Conservation (phyloP, 2,329 filamentous ascomycete genomes). For the Rhexocercosporidium sp. region DNA sequence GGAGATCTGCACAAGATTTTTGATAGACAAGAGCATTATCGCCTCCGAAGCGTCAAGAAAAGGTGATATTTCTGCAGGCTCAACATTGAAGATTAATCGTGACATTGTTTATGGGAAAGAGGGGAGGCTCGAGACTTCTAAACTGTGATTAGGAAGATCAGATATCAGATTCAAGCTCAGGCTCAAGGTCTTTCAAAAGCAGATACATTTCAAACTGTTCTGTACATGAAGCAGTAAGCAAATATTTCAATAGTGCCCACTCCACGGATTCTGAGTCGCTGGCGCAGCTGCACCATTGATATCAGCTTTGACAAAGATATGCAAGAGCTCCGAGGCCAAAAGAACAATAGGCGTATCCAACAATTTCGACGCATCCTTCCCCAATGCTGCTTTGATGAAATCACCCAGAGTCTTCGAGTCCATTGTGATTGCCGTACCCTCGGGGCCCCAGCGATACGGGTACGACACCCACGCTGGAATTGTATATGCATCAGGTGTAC, state of each 20-base stretch:
- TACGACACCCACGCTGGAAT: conserved; percentile 32
- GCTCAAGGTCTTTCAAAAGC: too few relatives aligned
- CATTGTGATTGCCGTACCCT: conserved; percentile 33
- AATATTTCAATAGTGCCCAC: conserved; percentile 27
- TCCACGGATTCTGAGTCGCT: conserved; percentile 29
- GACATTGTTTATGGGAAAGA: conserved; percentile 17
- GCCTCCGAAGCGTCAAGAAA: not conserved
- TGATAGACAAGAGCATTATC: not conserved
- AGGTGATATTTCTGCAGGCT: not conserved
- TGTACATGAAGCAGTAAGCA: not conserved
- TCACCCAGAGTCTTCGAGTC: conserved; percentile 26
- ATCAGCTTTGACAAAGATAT: conserved; percentile 33
- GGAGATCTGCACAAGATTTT: not conserved
- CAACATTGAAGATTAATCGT: conserved; percentile 15
- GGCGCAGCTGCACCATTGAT: conserved; percentile 33
- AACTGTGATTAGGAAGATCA: not conserved
- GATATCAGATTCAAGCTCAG: too few relatives aligned
- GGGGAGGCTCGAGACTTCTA: not conserved
- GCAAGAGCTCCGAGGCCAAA: conserved; percentile 29
- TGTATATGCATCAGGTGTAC: conserved; percentile 22
- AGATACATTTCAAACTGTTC: too few relatives aligned
- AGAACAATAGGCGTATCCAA: conserved; percentile 27
- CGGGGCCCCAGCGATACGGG: conserved; percentile 35
- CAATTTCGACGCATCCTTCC: conserved; percentile 18
- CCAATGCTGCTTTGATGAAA: conserved; percentile 29